phyloP scores from a whole-genome alignment of 2,329 filamentous ascomycete genomes.

The Cladobotryum protrusum region DNA sequence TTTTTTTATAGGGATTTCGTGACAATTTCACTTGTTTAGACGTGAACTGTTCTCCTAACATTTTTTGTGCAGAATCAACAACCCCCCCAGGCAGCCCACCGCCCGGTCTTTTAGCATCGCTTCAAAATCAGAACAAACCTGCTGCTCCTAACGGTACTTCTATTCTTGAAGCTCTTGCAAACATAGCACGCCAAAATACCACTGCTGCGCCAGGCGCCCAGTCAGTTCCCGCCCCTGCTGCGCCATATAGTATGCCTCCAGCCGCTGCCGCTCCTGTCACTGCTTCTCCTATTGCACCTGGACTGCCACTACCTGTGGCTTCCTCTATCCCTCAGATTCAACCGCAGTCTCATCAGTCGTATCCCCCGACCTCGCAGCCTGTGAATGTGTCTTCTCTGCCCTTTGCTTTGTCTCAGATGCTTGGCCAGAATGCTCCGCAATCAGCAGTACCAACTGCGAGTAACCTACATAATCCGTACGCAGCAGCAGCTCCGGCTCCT shows the following conservation, averaged over 20 bases:
- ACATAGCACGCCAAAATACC: conserved; percentile 70
- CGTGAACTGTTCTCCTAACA: conserved; percentile 32
- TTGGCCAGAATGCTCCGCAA: conserved; percentile 28
- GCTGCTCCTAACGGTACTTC: conserved; percentile 44
- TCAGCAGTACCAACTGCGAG: conserved; percentile 21
- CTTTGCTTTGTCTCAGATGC: conserved; percentile 31
- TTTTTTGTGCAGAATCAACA: conserved; percentile 54
- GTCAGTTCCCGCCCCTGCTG: conserved; percentile 34
- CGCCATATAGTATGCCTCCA: conserved; percentile 34
- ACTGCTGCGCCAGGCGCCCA: conserved; percentile 38
- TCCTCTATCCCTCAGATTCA: conserved; percentile 25
- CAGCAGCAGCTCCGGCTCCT: conserved; percentile 25
- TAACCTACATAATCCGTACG: conserved; percentile 24
- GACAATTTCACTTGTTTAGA: not conserved
- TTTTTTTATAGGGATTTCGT: not conserved
- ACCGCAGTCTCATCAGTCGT: conserved; percentile 26
- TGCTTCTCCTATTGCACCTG: conserved; percentile 6
- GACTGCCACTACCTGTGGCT: conserved; percentile 26
- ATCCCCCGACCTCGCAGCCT: conserved; percentile 45
- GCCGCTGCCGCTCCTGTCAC: conserved; percentile 11
- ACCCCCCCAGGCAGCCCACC: conserved; percentile 63
- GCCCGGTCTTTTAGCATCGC: conserved; percentile 35
- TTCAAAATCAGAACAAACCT: conserved; percentile 29
- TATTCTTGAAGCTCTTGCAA: conserved; percentile 73
- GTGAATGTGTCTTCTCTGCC: conserved; percentile 52